These are phyloP conservation scores for Kwoniella europaea DNA, from an alignment of 768 basidiomycete species.

Conservation along the genomic window DNA sequence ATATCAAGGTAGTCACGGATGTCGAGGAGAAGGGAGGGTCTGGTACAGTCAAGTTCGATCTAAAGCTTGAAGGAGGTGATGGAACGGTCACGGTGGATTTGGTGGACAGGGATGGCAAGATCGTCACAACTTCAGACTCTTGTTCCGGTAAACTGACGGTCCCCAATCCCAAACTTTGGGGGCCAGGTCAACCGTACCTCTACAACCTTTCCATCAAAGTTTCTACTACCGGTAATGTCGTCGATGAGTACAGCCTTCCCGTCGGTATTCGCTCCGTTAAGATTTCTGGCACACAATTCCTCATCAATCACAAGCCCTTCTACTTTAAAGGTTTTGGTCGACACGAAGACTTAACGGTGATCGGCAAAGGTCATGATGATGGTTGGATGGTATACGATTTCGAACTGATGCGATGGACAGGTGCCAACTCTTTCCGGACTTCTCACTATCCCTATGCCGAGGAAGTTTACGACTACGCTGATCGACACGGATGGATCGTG, in stretches of 20 bases:
- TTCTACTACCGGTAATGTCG: background rate
- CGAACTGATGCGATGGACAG: conserved; percentile 42
- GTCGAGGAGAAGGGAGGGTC: conserved; percentile 17
- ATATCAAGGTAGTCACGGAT: conserved; percentile 37
- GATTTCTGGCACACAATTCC: conserved; percentile 31
- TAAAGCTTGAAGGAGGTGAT: conserved; percentile 13
- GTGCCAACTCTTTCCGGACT: conserved; percentile 45
- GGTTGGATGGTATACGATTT: conserved; percentile 49
- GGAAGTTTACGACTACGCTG: conserved; percentile 42
- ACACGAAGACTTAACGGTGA: conserved; percentile 43
- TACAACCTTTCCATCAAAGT: conserved; percentile 31
- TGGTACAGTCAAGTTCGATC: conserved; percentile 26
- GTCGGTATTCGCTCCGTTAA: conserved; percentile 40
- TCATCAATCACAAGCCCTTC: conserved; percentile 46
- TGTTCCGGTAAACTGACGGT: conserved; percentile 24
- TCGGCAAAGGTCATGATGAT: conserved; percentile 45
- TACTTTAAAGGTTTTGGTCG: conserved; percentile 40
- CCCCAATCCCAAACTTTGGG: conserved; percentile 35
- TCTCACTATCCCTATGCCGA: conserved; percentile 49
- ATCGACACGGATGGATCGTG: conserved; percentile 42
- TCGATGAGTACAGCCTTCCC: conserved; percentile 39
- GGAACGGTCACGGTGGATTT: conserved; percentile 24
- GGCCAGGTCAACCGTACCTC: conserved; percentile 41
- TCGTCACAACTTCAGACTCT: conserved; percentile 11
- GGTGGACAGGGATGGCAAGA: conserved; percentile 24